Percentiles rank a stretch among this genome's conserved stretches.
phyloP scores from a whole-genome alignment of 805 yeast genomes.

The Metschnikowia matae region DNA sequence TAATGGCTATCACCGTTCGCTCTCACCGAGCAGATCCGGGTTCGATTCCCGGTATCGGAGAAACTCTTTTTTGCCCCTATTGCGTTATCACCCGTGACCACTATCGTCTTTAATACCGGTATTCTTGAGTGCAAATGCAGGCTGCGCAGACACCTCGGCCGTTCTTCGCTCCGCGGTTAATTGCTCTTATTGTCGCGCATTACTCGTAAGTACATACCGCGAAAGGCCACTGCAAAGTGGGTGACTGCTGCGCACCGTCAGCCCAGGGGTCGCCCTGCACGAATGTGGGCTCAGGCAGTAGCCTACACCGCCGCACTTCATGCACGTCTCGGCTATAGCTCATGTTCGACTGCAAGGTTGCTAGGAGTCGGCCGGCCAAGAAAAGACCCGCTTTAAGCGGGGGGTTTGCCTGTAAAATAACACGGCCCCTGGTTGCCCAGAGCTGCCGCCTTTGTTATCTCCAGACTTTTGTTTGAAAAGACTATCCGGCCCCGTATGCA shows the following conservation, averaged over 20 bases:
- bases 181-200: background rate
- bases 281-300: background rate
- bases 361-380: background rate
- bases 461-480: background rate
- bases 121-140: too few species aligned
- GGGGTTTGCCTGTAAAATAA: background rate
- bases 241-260: background rate
- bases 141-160: too few species aligned
- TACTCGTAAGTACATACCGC: background rate
- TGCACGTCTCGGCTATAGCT: background rate
- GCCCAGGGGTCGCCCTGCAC: background rate
- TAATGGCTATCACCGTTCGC: slow-evolving; percentile 20
- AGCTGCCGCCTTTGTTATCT: background rate
- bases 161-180: too few species aligned
- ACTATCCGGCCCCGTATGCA: background rate
- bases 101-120: too few species aligned
- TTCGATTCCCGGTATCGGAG: slow-evolving; percentile 22
- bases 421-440: background rate
- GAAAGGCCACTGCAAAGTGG: background rate
- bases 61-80: slow-evolving; percentile 1
- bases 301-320: background rate
- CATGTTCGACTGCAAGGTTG: too few species aligned
- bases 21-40: slow-evolving; percentile 22
- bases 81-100: background rate
- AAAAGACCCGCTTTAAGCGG: too few species aligned